Evolutionary conservation across 768 basidiomycete species (phyloP).

Genomic region (Trametes punicea): DNA sequence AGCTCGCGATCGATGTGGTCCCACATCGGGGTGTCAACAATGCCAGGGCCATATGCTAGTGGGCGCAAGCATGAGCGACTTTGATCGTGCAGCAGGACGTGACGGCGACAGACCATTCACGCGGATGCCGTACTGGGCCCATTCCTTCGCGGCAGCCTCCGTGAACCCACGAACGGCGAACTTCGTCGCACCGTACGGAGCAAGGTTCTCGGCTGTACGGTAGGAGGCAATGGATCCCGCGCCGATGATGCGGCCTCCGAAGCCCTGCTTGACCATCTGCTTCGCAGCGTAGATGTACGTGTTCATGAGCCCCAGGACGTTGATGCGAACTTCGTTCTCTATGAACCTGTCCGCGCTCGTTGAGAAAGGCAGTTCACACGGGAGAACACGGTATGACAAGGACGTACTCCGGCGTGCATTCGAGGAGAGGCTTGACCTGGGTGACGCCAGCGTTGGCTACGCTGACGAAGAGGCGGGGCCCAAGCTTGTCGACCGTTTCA

Average conservation of each 20-base stretch:
- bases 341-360: conserved; percentile 20
- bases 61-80: neutral
- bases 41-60: conserved; percentile 31
- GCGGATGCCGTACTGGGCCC: conserved; percentile 31
- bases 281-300: conserved; percentile 33
- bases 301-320: conserved; percentile 32
- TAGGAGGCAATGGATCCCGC: conserved; percentile 32
- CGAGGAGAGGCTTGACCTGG: conserved; percentile 30
- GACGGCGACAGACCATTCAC: conserved; percentile 27
- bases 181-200: conserved; percentile 33
- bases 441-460: conserved; percentile 34
- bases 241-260: conserved; percentile 32
- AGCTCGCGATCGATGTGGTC: conserved; percentile 32
- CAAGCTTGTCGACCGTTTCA: conserved; percentile 31
- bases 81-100: neutral
- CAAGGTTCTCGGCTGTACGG: conserved; percentile 32
- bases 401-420: conserved; percentile 31
- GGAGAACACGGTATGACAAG: neutral
- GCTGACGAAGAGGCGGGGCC: conserved; percentile 29
- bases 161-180: conserved; percentile 35
- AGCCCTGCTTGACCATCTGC: conserved; percentile 35
- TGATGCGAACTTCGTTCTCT: conserved; percentile 29
- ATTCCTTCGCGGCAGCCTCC: conserved; percentile 33
- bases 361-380: neutral
- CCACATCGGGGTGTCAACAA: conserved; percentile 34